phyloP scores from a whole-genome alignment of 306 rosid species.

The Castanea sativa region DNA sequence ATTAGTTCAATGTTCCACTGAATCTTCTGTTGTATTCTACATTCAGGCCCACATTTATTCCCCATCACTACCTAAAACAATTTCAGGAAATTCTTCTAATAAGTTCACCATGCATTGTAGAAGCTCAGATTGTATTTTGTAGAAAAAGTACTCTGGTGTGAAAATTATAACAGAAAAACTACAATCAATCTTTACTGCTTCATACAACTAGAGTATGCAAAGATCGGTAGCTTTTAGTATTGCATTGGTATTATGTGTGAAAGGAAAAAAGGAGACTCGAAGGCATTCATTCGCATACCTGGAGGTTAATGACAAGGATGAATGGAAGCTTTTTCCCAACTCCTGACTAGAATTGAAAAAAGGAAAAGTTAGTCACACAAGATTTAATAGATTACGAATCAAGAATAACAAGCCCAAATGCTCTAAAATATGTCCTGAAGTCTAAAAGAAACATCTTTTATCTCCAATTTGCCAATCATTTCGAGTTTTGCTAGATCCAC shows the following conservation, averaged over 20 bases:
- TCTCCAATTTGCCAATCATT: neutral
- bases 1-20: neutral
- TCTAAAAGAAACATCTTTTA: neutral
- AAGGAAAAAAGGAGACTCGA: neutral
- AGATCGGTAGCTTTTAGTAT: neutral
- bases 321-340: constrained; percentile 84
- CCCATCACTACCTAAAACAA: neutral
- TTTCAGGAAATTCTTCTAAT: neutral
- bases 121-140: neutral
- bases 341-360: constrained; percentile 59
- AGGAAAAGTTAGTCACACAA: constrained; percentile 15
- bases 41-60: constrained; percentile 2
- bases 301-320: constrained; percentile 76
- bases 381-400: neutral
- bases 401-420: constrained; percentile 2
- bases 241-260: neutral
- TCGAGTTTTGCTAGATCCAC: too few species aligned
- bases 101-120: neutral
- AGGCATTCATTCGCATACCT: constrained; percentile 50
- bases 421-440: neutral
- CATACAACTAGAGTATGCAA: neutral
- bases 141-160: neutral
- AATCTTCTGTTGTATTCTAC: neutral
- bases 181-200: neutral
- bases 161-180: neutral